Evolutionary conservation across 495 filamentous ascomycete species (phyloP), one percentile per base, ranked within the genome.

Genomic region (Daldinia concentrica): DNA sequence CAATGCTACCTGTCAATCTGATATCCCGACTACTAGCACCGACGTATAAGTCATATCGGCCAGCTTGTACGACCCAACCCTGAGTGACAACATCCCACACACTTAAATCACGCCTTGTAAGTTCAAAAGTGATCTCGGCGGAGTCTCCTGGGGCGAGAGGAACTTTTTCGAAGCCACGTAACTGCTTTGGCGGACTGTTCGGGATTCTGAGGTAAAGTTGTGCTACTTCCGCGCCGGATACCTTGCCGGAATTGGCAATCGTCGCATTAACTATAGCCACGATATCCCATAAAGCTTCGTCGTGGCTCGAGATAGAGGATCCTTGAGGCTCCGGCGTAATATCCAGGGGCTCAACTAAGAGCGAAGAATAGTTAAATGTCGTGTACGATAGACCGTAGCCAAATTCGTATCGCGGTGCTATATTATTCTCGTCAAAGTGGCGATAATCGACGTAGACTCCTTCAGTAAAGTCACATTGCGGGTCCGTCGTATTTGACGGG

Each of bases 161-260:
- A 4, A 91, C 76, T 79, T 95, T 97, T 71, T 90, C 87, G 64
- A 95, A 96, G 17, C 86, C 90, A n/a, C 93, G 85, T 11, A 97
- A 82, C 5, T 92, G 90, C 37, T 82, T 80, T 1, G 86, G 84
- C 0, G 93, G 93, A 11, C 91, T 84, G 8, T 74, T 66, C 60
- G 87, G 83, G 29, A 79, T 69, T 32, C 73, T 56, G 54, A 96
- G 77, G 76, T 97, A 96, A 12, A 94, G 78, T 71, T 97, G 93
- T 1, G 90, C 84, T 5, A 95, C 90, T 58, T 91, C 88, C 58
- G 90, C 86, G 3, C 93, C 93, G 0, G 78, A 71, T 1, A 87
- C 75, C 0, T 67, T 12, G 34, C 93, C 93, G 0, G 86, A 90
- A 77, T 97, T 96, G 34, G 81, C 86, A 14, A 97, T 73, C 2